These are phyloP conservation scores for Pseudocercospora fuligena DNA, from an alignment of 2,329 filamentous ascomycete species.

Conservation along the genomic window DNA sequence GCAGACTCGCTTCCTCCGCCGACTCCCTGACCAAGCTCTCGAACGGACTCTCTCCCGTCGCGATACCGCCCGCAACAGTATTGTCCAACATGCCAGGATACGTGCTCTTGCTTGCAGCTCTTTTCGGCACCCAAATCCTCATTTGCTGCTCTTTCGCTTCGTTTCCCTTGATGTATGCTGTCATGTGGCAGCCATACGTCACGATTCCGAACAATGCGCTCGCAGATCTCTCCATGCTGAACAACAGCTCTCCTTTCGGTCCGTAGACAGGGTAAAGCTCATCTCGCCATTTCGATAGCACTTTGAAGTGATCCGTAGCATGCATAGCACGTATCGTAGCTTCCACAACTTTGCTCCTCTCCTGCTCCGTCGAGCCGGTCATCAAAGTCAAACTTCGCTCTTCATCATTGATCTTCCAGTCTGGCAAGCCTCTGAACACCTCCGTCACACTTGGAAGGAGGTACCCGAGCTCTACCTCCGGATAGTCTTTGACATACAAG, in stretches of 20 bases:
- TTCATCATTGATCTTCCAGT: conserved; percentile 64
- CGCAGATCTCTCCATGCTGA: conserved; percentile 78
- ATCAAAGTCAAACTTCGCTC: conserved; percentile 66
- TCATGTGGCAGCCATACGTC: conserved; percentile 80
- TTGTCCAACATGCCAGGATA: conserved; percentile 95
- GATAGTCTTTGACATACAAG: conserved; percentile 70
- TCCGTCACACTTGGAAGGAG: conserved; percentile 66
- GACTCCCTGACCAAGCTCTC: conserved; percentile 85
- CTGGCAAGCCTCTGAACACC: conserved; percentile 59
- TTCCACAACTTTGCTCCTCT: conserved; percentile 64
- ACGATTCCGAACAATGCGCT: conserved; percentile 75
- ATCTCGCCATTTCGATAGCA: conserved; percentile 78
- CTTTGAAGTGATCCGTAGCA: conserved; percentile 70
- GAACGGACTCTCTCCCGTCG: conserved; percentile 77
- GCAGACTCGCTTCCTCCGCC: conserved; percentile 84
- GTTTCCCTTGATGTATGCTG: conserved; percentile 60
- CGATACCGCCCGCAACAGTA: conserved; percentile 84
- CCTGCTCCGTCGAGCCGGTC: conserved; percentile 61
- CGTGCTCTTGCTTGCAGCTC: conserved; percentile 78
- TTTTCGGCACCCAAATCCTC: conserved; percentile 81
- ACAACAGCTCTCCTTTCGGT: conserved; percentile 63
- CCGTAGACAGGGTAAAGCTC: conserved; percentile 80
- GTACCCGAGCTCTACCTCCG: conserved; percentile 65
- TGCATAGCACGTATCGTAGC: conserved; percentile 71
- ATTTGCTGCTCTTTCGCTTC: conserved; percentile 58